Evolutionary conservation across 2,329 filamentous ascomycete species (phyloP), one percentile per base, ranked within the genome.

Genomic region (Helicocarpus griseus): DNA sequence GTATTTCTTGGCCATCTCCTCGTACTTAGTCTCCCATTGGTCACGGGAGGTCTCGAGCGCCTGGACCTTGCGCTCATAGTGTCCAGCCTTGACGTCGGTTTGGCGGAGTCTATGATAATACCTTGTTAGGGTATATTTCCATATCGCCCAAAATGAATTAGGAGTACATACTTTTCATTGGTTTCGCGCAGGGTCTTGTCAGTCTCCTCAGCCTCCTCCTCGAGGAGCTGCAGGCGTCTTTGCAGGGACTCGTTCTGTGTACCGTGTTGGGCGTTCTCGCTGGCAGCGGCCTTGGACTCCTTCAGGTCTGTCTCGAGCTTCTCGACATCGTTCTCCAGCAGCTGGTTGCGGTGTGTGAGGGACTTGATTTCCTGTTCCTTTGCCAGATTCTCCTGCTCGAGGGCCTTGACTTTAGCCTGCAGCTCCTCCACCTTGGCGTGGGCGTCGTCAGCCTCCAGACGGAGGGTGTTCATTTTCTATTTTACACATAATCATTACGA

Each of bases 351-450:
- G 85, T 97, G 91, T 69, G 86, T 83, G 65, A 97, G 82, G 50
- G 93, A 97, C 60, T 87, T 94, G 73, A 97, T 95, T 72, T 97
- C 91, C 75, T 97, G 90, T 77, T 97, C 93, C 79, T 97, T 97
- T 69, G 86, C 79, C 57, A 95, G 80, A 72, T 89, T 95, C 77
- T 97, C 91, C 73, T 95, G 86, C 76, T 98, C 90, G 58, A 97
- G 81, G 50, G 75, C 72, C 80, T 96, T 97, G 76, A 96, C 80
- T 76, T 88, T 90, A 64, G 73, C 60, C 76, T 93, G 83, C 61
- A 95, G 82, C 75, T 97, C 91, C 69, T 96, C 88, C 58, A 85
- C 85, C 76, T 91, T 86, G 69, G 78, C 74, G 59, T 82, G 75
- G 58, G 87, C 84, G 69, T 93, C 86, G 68, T 97, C 93, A 66